A percentile compares a stretch with the other conserved stretches of the same genome.
phyloP scores from a whole-genome alignment of 1,139 yeast species.

The Sugiyamaella neomexicana region DNA sequence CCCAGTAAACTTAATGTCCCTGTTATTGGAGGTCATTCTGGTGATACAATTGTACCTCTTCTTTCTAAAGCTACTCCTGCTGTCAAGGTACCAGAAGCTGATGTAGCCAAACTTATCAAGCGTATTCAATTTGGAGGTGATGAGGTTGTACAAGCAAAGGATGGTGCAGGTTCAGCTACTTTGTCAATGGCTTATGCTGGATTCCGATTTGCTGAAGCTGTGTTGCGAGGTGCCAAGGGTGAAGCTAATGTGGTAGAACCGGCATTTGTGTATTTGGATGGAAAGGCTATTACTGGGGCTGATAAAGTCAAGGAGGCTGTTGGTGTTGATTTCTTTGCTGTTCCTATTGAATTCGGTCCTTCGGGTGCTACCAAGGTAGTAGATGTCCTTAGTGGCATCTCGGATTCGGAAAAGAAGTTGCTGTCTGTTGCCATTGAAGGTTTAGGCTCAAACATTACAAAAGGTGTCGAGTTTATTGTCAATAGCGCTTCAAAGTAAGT shows the following conservation, averaged over 20 bases:
- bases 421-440: conserved; percentile 81
- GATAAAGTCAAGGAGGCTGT: conserved; percentile 39
- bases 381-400: conserved; percentile 40
- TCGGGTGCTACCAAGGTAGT: conserved; percentile 75
- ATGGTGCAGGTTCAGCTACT: conserved; percentile 99
- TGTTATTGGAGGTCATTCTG: conserved; percentile 98
- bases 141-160: conserved; percentile 97
- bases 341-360: conserved; percentile 81
- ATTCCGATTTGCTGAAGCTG: conserved; percentile 87
- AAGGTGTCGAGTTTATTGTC: conserved; percentile 60
- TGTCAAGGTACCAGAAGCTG: conserved; percentile 51
- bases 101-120: conserved; percentile 71
- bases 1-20: conserved; percentile 55
- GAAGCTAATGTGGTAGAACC: conserved; percentile 73
- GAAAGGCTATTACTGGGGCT: conserved; percentile 41
- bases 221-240: conserved; percentile 62
- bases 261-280: conserved; percentile 52
- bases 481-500: conserved; percentile 21
- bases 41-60: conserved; percentile 96
- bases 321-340: conserved; percentile 87
- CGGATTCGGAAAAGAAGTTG: conserved; percentile 51
- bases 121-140: conserved; percentile 99
- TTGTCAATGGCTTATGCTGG: conserved; percentile 99
- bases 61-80: conserved; percentile 63
- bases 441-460: conserved; percentile 61